Conservation (phyloP, 2,329 filamentous ascomycete genomes). For the Colletotrichum melonis region DNA sequence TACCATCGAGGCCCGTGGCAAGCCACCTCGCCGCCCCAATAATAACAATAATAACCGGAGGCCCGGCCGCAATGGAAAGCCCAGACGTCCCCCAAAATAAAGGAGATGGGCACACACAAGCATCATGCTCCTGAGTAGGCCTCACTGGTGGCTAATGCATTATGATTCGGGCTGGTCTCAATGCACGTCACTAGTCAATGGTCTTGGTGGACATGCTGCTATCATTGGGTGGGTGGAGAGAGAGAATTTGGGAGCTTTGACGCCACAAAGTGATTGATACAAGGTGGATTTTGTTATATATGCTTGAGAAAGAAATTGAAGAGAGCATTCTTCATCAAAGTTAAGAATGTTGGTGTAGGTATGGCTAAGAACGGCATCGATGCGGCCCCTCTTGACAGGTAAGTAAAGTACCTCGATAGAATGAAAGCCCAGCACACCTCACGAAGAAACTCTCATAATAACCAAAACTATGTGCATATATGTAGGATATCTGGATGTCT, state of each 20-base stretch:
- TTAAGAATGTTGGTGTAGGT: too few species aligned
- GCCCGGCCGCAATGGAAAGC: background rate
- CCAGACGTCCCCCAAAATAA: background rate
- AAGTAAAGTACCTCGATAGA: too few species aligned
- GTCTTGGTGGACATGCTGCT: background rate
- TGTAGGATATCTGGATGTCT: too few species aligned
- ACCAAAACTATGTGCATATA: too few species aligned
- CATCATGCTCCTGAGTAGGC: background rate
- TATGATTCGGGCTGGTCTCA: background rate
- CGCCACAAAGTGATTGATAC: too few species aligned
- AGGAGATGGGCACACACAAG: background rate
- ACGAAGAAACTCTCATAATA: too few species aligned
- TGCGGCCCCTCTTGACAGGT: too few species aligned
- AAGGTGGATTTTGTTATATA: too few species aligned
- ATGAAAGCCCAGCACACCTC: too few species aligned
- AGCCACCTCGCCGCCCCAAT: background rate
- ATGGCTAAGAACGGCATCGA: too few species aligned
- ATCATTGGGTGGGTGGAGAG: background rate
- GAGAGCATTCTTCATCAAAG: too few species aligned
- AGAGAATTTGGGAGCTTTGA: background rate
- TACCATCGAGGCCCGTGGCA: background rate
- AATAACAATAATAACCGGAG: background rate
- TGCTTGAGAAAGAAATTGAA: too few species aligned
- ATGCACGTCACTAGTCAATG: background rate
- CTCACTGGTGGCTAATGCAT: background rate